Conservation (phyloP, 2,329 filamentous ascomycete species). For the Aspergillus phoenicis region DNA sequence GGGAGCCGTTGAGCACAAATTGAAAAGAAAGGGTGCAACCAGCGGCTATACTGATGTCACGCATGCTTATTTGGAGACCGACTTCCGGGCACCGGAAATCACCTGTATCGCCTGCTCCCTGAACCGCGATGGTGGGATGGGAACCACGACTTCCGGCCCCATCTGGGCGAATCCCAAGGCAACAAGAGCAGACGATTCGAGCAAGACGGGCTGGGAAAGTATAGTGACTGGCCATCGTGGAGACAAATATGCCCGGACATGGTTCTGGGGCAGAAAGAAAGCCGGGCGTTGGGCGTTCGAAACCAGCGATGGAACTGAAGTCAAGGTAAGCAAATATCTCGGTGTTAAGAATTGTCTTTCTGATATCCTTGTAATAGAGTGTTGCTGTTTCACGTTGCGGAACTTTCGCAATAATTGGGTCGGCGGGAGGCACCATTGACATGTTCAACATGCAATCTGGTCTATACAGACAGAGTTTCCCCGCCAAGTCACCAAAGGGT, state of each 20-base stretch:
- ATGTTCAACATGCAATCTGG: conserved; percentile 98
- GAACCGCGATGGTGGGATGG: conserved; percentile 93
- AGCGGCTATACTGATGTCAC: conserved; percentile 16
- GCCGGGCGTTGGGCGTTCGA: conserved; percentile 92
- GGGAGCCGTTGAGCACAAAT: conserved; percentile 82
- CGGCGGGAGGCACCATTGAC: conserved; percentile 78
- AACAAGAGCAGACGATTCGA: conserved; percentile 69
- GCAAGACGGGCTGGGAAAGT: conserved; percentile 93
- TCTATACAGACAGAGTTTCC: conserved; percentile 82
- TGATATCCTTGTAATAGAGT: conserved; percentile 55
- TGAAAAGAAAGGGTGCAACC: conserved; percentile 65
- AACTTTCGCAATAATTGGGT: conserved; percentile 89
- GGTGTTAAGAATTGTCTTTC: neutral
- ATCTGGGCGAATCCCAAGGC: conserved; percentile 80
- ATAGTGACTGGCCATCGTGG: conserved; percentile 89
- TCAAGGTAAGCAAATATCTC: conserved; percentile 50
- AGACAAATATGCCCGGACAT: conserved; percentile 84
- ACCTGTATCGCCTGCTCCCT: conserved; percentile 88
- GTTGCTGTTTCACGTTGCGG: conserved; percentile 90
- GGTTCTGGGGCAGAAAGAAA: conserved; percentile 96
- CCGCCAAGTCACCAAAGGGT: conserved; percentile 60
- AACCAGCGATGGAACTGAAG: conserved; percentile 79
- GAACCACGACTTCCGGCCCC: conserved; percentile 73
- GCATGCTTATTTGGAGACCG: conserved; percentile 24
- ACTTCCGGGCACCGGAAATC: conserved; percentile 85